phyloP scores from a whole-genome alignment of 805 yeast species.

The Lachancea thermotolerans region DNA sequence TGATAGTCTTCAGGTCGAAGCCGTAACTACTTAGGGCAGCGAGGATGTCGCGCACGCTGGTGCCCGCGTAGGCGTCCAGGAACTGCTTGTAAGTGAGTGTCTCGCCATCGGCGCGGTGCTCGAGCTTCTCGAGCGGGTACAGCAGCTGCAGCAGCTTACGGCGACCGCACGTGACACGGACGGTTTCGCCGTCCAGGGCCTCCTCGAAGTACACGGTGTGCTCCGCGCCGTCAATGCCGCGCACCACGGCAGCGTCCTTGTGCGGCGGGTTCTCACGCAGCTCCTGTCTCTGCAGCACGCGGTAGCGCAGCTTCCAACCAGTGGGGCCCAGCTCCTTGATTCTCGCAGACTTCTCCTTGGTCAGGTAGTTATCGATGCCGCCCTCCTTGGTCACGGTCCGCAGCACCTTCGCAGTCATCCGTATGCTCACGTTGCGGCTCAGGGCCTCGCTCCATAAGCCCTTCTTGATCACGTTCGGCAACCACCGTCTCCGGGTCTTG shows the following conservation, averaged over 20 bases:
- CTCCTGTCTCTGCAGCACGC: slow-evolving; percentile 46
- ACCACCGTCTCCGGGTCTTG: slow-evolving; percentile 71
- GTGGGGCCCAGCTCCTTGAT: slow-evolving; percentile 85
- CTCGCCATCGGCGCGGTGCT: slow-evolving; percentile 38
- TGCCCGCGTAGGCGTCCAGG: slow-evolving; percentile 36
- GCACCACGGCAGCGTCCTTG: slow-evolving; percentile 31
- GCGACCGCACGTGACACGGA: slow-evolving; percentile 55
- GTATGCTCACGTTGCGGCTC: slow-evolving; percentile 46
- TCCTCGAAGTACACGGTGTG: slow-evolving; percentile 46
- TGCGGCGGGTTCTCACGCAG: slow-evolving; percentile 36
- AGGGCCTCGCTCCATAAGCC: slow-evolving; percentile 81
- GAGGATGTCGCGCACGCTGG: slow-evolving; percentile 16
- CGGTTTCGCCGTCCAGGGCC: slow-evolving; percentile 35
- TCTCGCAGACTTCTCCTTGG: slow-evolving; percentile 83
- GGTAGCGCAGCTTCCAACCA: slow-evolving; percentile 87
- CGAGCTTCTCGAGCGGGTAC: slow-evolving; percentile 44
- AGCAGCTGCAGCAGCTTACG: slow-evolving; percentile 51
- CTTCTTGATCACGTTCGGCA: slow-evolving; percentile 73
- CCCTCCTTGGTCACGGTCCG: slow-evolving; percentile 89
- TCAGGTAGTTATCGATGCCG: slow-evolving; percentile 83
- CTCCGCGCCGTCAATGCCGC: slow-evolving; percentile 27
- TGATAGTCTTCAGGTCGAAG: slow-evolving; percentile 31
- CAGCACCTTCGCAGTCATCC: slow-evolving; percentile 72
- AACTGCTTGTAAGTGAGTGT: slow-evolving; percentile 43
- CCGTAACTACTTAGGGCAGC: slow-evolving; percentile 22